Evolutionary conservation across 257 asterid species (phyloP).

Genomic region (Forsythia suspensa): DNA sequence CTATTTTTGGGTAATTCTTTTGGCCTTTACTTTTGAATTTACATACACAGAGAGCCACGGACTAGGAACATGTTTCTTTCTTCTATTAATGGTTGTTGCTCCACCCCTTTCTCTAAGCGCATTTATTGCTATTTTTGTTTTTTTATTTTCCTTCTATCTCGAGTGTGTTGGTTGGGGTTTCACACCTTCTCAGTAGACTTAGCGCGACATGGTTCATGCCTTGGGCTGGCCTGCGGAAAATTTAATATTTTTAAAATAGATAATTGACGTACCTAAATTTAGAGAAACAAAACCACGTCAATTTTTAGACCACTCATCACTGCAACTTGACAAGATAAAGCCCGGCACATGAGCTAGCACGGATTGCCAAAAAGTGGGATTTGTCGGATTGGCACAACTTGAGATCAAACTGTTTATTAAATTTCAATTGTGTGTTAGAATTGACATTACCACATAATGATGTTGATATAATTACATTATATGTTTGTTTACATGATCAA

Average conservation of each 20-base stretch:
- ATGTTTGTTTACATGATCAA: too few species aligned
- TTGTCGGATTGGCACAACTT: neutral
- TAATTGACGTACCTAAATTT: too few species aligned
- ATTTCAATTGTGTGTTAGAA: too few species aligned
- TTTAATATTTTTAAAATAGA: too few species aligned
- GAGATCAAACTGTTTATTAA: too few species aligned
- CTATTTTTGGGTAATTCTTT: neutral
- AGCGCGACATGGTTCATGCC: too few species aligned
- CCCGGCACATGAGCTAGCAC: neutral
- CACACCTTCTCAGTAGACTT: too few species aligned
- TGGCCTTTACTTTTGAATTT: neutral
- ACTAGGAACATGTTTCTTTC: neutral
- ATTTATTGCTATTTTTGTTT: neutral
- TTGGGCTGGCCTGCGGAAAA: too few species aligned
- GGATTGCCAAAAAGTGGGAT: neutral
- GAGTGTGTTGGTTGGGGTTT: neutral
- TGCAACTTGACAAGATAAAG: neutral
- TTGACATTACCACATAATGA: neutral
- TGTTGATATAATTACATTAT: too few species aligned
- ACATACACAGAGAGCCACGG: neutral
- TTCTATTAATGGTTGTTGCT: neutral
- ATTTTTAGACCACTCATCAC: too few species aligned
- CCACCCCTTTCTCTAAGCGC: neutral
- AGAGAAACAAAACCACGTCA: too few species aligned
- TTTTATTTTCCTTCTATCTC: neutral